Conservation (phyloP, 2,329 filamentous ascomycete genomes). For the Fonsecaea multimorphosa region DNA sequence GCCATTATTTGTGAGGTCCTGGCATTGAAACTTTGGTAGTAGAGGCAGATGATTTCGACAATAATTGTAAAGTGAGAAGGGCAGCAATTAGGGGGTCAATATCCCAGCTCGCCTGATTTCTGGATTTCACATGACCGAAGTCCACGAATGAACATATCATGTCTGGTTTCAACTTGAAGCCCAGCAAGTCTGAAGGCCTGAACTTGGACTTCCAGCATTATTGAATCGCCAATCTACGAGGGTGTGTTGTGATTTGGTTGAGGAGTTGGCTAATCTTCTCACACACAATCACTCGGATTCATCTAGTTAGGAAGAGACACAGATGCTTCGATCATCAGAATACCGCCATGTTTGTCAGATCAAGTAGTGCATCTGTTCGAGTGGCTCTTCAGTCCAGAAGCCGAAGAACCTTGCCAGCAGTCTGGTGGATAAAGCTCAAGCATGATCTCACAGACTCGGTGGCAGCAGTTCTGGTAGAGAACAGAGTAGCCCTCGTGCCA, state of each 20-base stretch:
- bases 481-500: too few species aligned
- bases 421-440: background rate
- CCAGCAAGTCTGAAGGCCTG: background rate
- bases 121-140: background rate
- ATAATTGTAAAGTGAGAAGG: background rate
- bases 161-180: background rate
- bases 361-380: background rate
- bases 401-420: background rate
- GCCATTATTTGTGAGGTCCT: conserved; percentile 15
- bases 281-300: background rate
- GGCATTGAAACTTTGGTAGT: background rate
- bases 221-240: background rate
- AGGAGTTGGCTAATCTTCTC: background rate
- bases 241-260: background rate
- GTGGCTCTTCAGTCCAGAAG: background rate
- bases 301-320: background rate
- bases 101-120: background rate
- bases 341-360: background rate
- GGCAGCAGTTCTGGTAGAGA: background rate
- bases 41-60: background rate
- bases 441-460: background rate
- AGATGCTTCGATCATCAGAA: background rate
- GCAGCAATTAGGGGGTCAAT: background rate
- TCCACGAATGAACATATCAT: background rate
- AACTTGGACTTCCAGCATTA: background rate